These are phyloP conservation scores for Fusarium continuum DNA, from an alignment of 2,329 filamentous ascomycete genomes.

Conservation along the genomic window DNA sequence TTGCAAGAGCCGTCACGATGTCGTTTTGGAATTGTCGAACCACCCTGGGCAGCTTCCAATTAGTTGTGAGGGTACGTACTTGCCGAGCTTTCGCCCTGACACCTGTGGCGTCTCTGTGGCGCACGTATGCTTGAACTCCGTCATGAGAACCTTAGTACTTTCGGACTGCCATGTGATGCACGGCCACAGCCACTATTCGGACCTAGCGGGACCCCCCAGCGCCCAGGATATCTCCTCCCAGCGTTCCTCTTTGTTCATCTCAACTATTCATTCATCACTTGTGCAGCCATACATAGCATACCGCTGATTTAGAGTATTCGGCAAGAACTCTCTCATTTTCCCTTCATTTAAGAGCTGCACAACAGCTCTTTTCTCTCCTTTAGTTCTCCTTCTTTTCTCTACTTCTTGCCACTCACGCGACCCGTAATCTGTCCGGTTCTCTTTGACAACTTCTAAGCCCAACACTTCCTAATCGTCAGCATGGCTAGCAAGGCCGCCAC, in stretches of 20 bases:
- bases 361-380: constrained; percentile 6
- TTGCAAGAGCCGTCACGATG: constrained; percentile 32
- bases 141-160: too few relatives aligned
- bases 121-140: constrained; percentile 1
- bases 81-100: constrained; percentile 7
- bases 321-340: constrained; percentile 1
- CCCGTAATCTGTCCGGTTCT: constrained; percentile 41
- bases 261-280: constrained; percentile 23
- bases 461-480: constrained; percentile 18
- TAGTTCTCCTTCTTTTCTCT: not conserved
- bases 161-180: constrained; percentile 34
- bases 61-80: constrained; percentile 27
- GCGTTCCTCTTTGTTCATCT: constrained; percentile 29
- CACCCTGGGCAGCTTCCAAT: constrained; percentile 34
- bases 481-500: constrained; percentile 79
- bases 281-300: constrained; percentile 14
- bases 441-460: constrained; percentile 17
- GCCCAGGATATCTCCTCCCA: constrained; percentile 21
- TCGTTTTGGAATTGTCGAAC: constrained; percentile 32
- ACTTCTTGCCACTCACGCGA: constrained; percentile 32
- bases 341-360: not conserved
- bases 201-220: constrained; percentile 20
- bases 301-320: constrained; percentile 6
- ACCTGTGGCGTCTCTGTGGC: constrained; percentile 21
- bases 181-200: constrained; percentile 30